phyloP scores from a whole-genome alignment of 352 stramenopile species.

The Pythium brassicae region DNA sequence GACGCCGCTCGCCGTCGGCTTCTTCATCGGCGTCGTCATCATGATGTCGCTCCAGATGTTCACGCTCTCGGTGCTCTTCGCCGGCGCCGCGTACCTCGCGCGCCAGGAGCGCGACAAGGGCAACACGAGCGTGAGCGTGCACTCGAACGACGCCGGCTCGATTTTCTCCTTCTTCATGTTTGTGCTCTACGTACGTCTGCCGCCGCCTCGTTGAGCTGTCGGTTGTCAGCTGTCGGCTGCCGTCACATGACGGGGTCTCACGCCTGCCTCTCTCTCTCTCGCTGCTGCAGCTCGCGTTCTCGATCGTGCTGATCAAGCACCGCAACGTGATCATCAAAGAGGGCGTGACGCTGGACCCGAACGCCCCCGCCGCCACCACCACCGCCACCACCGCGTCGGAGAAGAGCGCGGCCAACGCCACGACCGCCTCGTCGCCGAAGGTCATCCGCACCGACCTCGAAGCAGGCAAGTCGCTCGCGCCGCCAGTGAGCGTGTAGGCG shows the following conservation, averaged over 20 bases:
- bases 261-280: background rate
- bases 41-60: slow-evolving; percentile 90
- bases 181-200: slow-evolving; percentile 68
- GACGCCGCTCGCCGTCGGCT: slow-evolving; percentile 80
- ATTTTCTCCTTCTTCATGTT: slow-evolving; percentile 89
- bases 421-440: slow-evolving; percentile 46
- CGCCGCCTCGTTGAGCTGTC: too few species aligned
- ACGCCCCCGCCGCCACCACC: slow-evolving; percentile 7
- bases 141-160: slow-evolving; percentile 71
- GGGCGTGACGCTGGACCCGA: slow-evolving; percentile 36
- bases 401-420: slow-evolving; percentile 38
- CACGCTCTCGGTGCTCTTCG: slow-evolving; percentile 75
- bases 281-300: slow-evolving; percentile 44
- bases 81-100: slow-evolving; percentile 62
- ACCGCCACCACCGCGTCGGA: slow-evolving; percentile 30
- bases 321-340: slow-evolving; percentile 85
- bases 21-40: slow-evolving; percentile 88
- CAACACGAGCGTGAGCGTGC: slow-evolving; percentile 51
- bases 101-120: slow-evolving; percentile 57
- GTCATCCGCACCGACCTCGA: slow-evolving; percentile 65
- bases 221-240: background rate
- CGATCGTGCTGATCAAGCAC: slow-evolving; percentile 66
- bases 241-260: background rate
- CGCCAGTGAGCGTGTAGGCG: slow-evolving; percentile 63
- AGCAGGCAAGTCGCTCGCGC: slow-evolving; percentile 45